Base-by-base conservation (phyloP, 2,329 filamentous ascomycete species). In the Chrysoporthe deuterocubensis region DNA sequence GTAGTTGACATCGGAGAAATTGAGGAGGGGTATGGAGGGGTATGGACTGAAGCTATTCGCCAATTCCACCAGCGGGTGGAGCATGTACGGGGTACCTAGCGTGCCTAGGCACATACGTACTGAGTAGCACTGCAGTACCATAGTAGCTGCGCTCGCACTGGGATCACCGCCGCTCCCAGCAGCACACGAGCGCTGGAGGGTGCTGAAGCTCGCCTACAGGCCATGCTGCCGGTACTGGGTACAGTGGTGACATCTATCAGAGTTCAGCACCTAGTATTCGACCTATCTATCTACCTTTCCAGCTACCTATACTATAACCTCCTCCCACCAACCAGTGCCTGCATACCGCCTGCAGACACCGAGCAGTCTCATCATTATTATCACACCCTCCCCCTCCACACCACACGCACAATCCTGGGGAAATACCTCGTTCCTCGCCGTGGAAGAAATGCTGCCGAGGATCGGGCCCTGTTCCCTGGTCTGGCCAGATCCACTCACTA, bases 381-480 rank as follows among this genome's bases (percentile, higher is more conserved):
- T 9, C 37, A 40, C 37, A 40, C 9, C 37, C 37, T 40, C 37
- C 37, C 11, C 11, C n/a, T 21, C 21, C 8, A 50, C 8, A 26
- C 26, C 26, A 26, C 26, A 26, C 26, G 0, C 26, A 26, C 26
- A 26, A 26, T 26, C 26, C 26, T 26, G 26, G 37, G 37, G 37
- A 9, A 40, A 40, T 40, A 40, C 4, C 2, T 48, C 21, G 2
- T 34, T 34, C 3, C 11, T 54, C 50, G 50, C 50, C 18, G 57
- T 67, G 67, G 67, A 54, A 52, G 46, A 67, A 69, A 59, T 59
- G 61, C 42, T 62, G 67, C 67, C 67, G 67, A 69, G 48, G 40
- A 62, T 43, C 61, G 67, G 67, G 21, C 67, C 48, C 46, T 61
- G 42, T 43, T 21, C 61, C 65, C n/a, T 62, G 67, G 58, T 32